Conservation (phyloP, 495 filamentous ascomycete species). For the Tuber aestivum region DNA sequence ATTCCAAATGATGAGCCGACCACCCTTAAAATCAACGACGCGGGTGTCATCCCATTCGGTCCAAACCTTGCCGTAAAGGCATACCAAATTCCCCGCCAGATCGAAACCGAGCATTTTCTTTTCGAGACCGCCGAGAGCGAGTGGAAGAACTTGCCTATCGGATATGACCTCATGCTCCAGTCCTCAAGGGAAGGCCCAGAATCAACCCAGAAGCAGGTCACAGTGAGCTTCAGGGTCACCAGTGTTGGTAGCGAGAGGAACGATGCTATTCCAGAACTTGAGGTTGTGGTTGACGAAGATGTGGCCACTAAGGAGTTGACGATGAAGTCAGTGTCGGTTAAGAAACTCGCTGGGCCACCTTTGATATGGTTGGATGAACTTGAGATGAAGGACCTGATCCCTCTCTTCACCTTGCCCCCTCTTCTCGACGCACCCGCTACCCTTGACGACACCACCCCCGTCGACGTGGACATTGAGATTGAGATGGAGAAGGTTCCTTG, state of each 20-base stretch:
- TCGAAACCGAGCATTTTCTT: not conserved
- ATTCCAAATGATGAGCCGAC: constrained; percentile 10
- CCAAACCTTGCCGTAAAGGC: constrained; percentile 13
- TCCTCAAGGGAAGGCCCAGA: not conserved
- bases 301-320: constrained; percentile 3
- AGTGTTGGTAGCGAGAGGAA: constrained; percentile 20
- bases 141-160: constrained; percentile 2
- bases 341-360: constrained; percentile 6
- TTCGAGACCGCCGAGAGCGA: not conserved
- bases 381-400: not conserved
- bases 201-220: constrained; percentile 8
- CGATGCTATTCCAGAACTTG: constrained; percentile 20
- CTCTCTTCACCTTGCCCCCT: not conserved
- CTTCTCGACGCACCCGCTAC: not conserved
- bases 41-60: constrained; percentile 16
- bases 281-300: constrained; percentile 21
- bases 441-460: not conserved
- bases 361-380: not conserved
- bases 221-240: constrained; percentile 17
- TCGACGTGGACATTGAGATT: not conserved
- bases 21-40: constrained; percentile 24
- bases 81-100: constrained; percentile 16
- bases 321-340: constrained; percentile 9
- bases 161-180: constrained; percentile 17
- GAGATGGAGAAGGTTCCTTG: not conserved